These are phyloP conservation scores for Metschnikowia similis DNA, from an alignment of 805 yeast species.

Conservation along the genomic window DNA sequence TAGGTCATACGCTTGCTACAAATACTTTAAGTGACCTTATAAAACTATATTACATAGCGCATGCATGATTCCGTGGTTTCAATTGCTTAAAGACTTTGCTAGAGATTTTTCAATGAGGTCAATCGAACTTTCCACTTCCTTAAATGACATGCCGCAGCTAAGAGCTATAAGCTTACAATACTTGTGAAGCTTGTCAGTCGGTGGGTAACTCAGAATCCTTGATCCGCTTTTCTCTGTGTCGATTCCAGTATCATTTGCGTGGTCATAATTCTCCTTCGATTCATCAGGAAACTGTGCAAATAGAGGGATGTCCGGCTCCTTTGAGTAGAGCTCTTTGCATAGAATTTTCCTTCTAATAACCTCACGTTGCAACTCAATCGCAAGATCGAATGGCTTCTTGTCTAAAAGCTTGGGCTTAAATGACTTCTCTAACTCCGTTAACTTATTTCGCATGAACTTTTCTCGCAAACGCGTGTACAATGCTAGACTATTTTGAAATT, in stretches of 20 bases:
- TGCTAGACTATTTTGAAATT: conserved; percentile 16
- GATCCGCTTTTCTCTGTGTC: conserved; percentile 7
- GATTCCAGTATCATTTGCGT: neutral
- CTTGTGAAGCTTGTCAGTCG: conserved; percentile 33
- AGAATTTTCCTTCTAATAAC: conserved; percentile 21
- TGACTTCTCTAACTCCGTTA: conserved; percentile 2
- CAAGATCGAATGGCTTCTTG: conserved; percentile 15
- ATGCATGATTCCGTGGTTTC: neutral
- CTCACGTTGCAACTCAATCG: conserved; percentile 26
- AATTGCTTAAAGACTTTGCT: conserved; percentile 17
- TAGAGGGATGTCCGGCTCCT: conserved; percentile 22
- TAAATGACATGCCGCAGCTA: conserved; percentile 40
- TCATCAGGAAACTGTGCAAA: conserved; percentile 14
- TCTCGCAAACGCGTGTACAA: conserved; percentile 14
- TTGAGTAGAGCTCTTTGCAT: conserved; percentile 14
- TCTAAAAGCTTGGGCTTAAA: neutral
- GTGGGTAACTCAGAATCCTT: conserved; percentile 23
- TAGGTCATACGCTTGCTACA: neutral
- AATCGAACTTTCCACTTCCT: conserved; percentile 39
- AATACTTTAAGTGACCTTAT: neutral
- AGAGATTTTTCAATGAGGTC: conserved; percentile 41
- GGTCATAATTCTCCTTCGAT: conserved; percentile 15
- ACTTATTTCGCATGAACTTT: conserved; percentile 6
- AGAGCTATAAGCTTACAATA: conserved; percentile 38
- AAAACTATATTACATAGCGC: neutral